phyloP scores from a whole-genome alignment of 2,329 filamentous ascomycete species.

The Penicillium sp. region DNA sequence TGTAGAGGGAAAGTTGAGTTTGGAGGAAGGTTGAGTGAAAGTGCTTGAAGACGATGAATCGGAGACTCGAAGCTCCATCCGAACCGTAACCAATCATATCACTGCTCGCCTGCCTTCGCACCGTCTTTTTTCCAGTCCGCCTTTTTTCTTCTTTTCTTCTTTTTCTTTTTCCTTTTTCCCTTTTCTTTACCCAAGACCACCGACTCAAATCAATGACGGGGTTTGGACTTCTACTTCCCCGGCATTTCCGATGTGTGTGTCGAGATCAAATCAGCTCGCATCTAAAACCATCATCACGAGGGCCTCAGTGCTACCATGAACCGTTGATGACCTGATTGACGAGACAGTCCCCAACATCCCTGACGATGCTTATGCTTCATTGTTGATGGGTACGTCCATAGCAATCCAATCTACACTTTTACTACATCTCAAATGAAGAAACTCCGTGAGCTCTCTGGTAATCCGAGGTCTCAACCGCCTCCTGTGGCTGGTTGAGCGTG shows the following conservation, averaged over 20 bases:
- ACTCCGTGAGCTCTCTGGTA: slow-evolving; percentile 42
- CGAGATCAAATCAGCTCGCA: slow-evolving; percentile 62
- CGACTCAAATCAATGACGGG: slow-evolving; percentile 70
- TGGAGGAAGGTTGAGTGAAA: not conserved
- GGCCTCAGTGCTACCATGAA: slow-evolving; percentile 40
- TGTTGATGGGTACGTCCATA: slow-evolving; percentile 18
- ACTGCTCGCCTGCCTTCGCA: slow-evolving; percentile 24
- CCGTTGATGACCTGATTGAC: slow-evolving; percentile 46
- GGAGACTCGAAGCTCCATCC: slow-evolving; percentile 23
- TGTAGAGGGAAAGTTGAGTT: slow-evolving; percentile 6
- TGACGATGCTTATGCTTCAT: slow-evolving; percentile 6
- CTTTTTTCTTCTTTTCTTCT: slow-evolving; percentile 15
- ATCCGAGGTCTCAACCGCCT: slow-evolving; percentile 43
- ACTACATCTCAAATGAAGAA: slow-evolving; percentile 32
- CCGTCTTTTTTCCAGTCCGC: slow-evolving; percentile 29
- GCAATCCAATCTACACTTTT: slow-evolving; percentile 5
- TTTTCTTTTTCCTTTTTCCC: slow-evolving; percentile 18
- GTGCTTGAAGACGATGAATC: slow-evolving; percentile 25
- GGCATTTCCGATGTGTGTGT: slow-evolving; percentile 67
- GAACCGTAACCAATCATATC: slow-evolving; percentile 27
- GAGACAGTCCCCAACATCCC: slow-evolving; percentile 30
- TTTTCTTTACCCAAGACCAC: slow-evolving; percentile 56
- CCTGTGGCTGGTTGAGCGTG: slow-evolving; percentile 41
- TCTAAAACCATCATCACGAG: slow-evolving; percentile 80
- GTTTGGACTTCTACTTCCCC: slow-evolving; percentile 55